Conservation (phyloP, 1,139 yeast genomes). For the Yamadazyma oceani region DNA sequence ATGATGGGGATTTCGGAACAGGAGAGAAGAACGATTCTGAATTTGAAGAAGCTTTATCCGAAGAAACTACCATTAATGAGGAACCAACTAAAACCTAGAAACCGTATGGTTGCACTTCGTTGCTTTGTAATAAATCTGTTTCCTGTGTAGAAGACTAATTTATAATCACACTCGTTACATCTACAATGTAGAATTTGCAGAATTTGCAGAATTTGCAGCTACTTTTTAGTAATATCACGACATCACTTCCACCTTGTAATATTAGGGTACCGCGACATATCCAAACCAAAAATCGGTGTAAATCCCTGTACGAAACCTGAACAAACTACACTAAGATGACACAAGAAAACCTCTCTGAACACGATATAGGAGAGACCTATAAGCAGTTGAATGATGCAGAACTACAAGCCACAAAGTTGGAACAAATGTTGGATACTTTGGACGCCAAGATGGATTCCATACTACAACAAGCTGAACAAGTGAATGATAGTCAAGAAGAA, state of each 20-base stretch:
- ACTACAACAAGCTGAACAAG: slow-evolving; percentile 39
- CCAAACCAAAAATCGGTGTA: too few species aligned
- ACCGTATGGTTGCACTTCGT: too few species aligned
- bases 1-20: slow-evolving; percentile 61
- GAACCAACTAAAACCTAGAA: slow-evolving; percentile 38
- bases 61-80: slow-evolving; percentile 13
- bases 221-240: too few species aligned
- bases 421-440: slow-evolving; percentile 43
- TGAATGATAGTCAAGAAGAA: slow-evolving; percentile 11
- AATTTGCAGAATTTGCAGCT: too few species aligned
- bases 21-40: slow-evolving; percentile 25
- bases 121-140: too few species aligned
- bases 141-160: too few species aligned
- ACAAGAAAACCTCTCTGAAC: slow-evolving; percentile 14
- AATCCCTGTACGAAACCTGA: too few species aligned
- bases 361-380: slow-evolving; percentile 35
- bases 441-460: slow-evolving; percentile 46
- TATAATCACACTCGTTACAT: too few species aligned
- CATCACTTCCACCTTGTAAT: too few species aligned
- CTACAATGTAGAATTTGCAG: too few species aligned
- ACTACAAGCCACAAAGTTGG: slow-evolving; percentile 40
- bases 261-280: too few species aligned
- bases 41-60: slow-evolving; percentile 21
- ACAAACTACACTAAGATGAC: too few species aligned
- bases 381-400: slow-evolving; percentile 45